phyloP scores from a whole-genome alignment of 179 eudicot genomes.

The Sideroxylon spinosum region DNA sequence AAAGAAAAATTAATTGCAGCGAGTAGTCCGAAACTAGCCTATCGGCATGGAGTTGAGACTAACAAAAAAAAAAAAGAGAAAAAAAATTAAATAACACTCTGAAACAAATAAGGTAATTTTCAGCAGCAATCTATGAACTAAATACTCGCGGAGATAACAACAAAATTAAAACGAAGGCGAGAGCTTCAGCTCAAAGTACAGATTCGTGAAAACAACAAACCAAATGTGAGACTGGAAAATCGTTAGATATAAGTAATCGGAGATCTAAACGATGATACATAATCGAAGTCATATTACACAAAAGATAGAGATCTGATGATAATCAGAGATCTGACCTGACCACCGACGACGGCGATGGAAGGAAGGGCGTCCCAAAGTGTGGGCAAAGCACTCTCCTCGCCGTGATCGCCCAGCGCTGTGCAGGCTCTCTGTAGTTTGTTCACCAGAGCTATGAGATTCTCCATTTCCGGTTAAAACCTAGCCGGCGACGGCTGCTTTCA shows the following conservation, averaged over 20 bases:
- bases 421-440: conserved; percentile 92
- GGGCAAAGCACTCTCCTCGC: conserved; percentile 85
- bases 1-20: background rate
- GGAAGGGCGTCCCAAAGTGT: conserved; percentile 98
- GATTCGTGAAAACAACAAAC: background rate
- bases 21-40: background rate
- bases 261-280: conserved; percentile 4
- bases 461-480: conserved; percentile 36
- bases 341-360: conserved; percentile 96
- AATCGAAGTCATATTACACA: background rate
- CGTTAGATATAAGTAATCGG: background rate
- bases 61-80: too few species aligned
- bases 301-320: background rate
- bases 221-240: background rate
- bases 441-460: conserved; percentile 67
- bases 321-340: conserved; percentile 55
- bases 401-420: conserved; percentile 91
- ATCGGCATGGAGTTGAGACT: background rate
- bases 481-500: background rate
- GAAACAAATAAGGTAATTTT: background rate
- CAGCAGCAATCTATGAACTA: background rate
- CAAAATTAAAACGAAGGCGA: background rate
- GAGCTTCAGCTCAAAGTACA: background rate
- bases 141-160: background rate
- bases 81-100: background rate